phyloP scores from a whole-genome alignment of 1,139 yeast species.

The Zygoascus sp. region DNA sequence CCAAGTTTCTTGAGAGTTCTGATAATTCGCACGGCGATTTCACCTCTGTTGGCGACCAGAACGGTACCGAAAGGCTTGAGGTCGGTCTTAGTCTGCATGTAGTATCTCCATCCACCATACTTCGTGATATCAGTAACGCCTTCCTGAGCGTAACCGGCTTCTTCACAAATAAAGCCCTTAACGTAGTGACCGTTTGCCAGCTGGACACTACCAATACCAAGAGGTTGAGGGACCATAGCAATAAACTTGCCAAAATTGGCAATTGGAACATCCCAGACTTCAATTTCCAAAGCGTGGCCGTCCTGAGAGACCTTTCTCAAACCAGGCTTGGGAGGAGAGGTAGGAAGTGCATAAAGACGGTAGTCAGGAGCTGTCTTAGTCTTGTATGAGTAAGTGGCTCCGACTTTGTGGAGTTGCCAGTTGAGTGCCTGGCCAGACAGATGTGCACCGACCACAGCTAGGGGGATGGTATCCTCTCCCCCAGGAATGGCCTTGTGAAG shows the following conservation, averaged over 20 bases:
- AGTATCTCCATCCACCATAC: conserved; percentile 84
- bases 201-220: conserved; percentile 91
- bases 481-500: conserved; percentile 39
- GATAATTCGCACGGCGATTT: conserved; percentile 91
- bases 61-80: conserved; percentile 75
- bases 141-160: conserved; percentile 60
- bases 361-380: conserved; percentile 73
- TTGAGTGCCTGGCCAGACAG: conserved; percentile 81
- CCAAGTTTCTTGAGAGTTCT: conserved; percentile 76
- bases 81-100: conserved; percentile 39
- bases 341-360: conserved; percentile 74
- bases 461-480: conserved; percentile 43
- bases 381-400: conserved; percentile 64
- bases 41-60: conserved; percentile 95
- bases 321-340: conserved; percentile 86
- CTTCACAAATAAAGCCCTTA: conserved; percentile 93
- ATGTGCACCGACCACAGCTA: conserved; percentile 97
- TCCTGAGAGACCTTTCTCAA: conserved; percentile 57
- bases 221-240: conserved; percentile 84
- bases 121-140: conserved; percentile 76
- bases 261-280: conserved; percentile 75
- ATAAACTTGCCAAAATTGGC: conserved; percentile 78
- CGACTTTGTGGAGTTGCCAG: conserved; percentile 87
- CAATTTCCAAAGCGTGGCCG: conserved; percentile 66
- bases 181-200: conserved; percentile 75